Evolutionary conservation across 306 rosid genomes (phyloP).

Genomic region (Fragaria nilgerrensis): DNA sequence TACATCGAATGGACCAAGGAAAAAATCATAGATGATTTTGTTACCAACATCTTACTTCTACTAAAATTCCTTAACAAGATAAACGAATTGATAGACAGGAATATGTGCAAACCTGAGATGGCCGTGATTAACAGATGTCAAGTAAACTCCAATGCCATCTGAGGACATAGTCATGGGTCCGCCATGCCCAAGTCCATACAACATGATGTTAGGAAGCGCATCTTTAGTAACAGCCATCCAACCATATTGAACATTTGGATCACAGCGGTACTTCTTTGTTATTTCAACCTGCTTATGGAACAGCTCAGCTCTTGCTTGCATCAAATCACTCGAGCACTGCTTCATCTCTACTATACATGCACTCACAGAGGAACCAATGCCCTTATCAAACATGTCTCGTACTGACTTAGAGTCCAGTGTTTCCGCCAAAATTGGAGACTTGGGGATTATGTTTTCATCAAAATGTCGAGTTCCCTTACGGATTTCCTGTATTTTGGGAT

Average conservation of each 20-base stretch:
- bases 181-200: conserved; percentile 23
- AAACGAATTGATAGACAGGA: background rate
- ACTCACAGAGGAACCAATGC: conserved; percentile 5
- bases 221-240: conserved; percentile 30
- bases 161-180: conserved; percentile 11
- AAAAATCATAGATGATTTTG: background rate
- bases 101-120: conserved; percentile 23
- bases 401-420: conserved; percentile 18
- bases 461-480: background rate
- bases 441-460: conserved; percentile 6
- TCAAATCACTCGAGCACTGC: conserved; percentile 18
- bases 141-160: conserved; percentile 35
- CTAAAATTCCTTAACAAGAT: background rate
- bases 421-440: conserved; percentile 5
- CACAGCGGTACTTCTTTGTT: conserved; percentile 21
- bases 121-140: conserved; percentile 21
- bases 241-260: conserved; percentile 31
- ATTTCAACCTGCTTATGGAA: conserved; percentile 31
- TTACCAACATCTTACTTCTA: background rate
- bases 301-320: conserved; percentile 20
- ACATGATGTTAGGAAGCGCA: conserved; percentile 3
- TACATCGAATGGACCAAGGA: background rate
- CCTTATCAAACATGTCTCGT: conserved; percentile 12
- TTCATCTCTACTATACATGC: conserved; percentile 18
- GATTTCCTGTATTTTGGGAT: conserved; percentile 7